Base-by-base conservation (phyloP, 2,329 filamentous ascomycete genomes). In the Fusarium pininemorale region DNA sequence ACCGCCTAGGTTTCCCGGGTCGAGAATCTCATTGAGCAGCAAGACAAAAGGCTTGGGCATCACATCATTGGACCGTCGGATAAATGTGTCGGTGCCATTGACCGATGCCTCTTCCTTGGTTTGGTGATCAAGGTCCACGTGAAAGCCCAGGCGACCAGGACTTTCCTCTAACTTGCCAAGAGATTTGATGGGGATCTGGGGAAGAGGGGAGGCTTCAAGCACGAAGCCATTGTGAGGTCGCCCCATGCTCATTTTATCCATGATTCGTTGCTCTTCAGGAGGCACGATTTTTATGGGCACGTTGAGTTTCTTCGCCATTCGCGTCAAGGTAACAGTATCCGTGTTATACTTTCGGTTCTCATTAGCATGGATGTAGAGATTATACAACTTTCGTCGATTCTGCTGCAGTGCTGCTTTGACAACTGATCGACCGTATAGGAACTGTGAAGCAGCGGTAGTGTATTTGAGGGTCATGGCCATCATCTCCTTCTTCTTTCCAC, bases 171-270 rank as follows among this genome's bases (percentile, higher is more conserved):
- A 80, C 5, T 82, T 70, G 1, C 87, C 87, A 8, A 97, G 84
- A 22, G 87, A 84, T 37, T 84, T 86, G 48, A 96, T 84, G 0
- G 93, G 94, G 5, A 90, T 84, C 73, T 92, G 90, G 0, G 95
- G 94, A 3, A 98, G 83, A 4, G 93, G 93, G 0, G 95, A 98
- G 20, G 93, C 91, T 83, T 99, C 96, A 7, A 99, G 88, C 22
- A 98, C 87, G 76, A 92, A 92, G 53, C 96, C 95, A 79, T 98
- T 98, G 83, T 99, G 96, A 39, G 96, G 94, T 45, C 96, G 89
- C 3, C 92, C 91, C 63, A 87, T 89, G 74, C 93, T 93, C 90
- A 97, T 94, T 82, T 94, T 95, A 82, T 97, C 92, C 84, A 99
- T 88, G 45, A 94, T 84, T 2, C 88, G 88, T 67, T 94, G 84